Conservation (phyloP, 208 protist genomes). For the Phytomonas sp. region DNA sequence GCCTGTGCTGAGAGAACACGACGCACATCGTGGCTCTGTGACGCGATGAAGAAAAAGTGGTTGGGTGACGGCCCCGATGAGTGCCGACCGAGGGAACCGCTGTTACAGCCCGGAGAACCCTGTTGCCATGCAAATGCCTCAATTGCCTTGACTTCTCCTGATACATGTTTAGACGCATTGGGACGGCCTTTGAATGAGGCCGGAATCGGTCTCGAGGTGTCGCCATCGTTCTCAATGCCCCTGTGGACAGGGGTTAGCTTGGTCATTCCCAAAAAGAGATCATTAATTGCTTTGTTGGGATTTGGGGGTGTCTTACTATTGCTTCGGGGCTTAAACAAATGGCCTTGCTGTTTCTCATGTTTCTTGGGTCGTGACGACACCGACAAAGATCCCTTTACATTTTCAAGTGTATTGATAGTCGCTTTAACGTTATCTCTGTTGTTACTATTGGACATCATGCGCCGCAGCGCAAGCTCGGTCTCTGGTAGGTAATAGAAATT, state of each 20-base stretch:
- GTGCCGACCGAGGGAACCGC: background rate
- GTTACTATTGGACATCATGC: conserved; percentile 15
- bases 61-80: background rate
- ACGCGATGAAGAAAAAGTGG: conserved; percentile 49
- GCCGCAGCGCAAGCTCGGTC: conserved; percentile 18
- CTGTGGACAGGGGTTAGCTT: background rate
- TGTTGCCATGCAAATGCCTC: conserved; percentile 8
- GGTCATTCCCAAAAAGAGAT: background rate
- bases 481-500: conserved; percentile 20
- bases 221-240: background rate
- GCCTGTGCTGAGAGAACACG: conserved; percentile 28
- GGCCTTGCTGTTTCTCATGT: conserved; percentile 13
- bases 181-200: background rate
- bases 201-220: background rate
- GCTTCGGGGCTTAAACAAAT: background rate
- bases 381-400: background rate
- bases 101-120: background rate
- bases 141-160: conserved; percentile 17
- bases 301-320: background rate
- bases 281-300: background rate
- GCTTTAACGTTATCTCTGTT: conserved; percentile 5
- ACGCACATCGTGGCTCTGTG: conserved; percentile 74
- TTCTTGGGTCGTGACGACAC: conserved; percentile 8
- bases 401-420: background rate
- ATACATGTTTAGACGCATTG: background rate